These are phyloP conservation scores for Lepiota brunneoincarnata DNA, from an alignment of 768 basidiomycete species.

Conservation along the genomic window DNA sequence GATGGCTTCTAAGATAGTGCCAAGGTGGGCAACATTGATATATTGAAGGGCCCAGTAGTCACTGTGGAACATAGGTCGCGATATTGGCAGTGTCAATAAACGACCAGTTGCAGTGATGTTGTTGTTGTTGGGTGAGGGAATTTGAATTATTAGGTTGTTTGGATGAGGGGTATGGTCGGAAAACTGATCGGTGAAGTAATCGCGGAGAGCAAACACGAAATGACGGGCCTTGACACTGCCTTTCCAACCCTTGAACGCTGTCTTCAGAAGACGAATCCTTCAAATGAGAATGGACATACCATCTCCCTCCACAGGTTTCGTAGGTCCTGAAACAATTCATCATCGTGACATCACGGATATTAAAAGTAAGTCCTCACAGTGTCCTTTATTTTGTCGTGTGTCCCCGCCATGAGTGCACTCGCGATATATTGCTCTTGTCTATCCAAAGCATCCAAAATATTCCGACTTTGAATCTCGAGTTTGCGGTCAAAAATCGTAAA, in stretches of 20 bases:
- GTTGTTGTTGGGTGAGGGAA: constrained; percentile 26
- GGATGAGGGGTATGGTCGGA: too few relatives aligned
- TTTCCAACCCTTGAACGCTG: constrained; percentile 40
- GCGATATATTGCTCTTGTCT: not conserved
- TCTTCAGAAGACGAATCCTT: too few relatives aligned
- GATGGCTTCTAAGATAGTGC: too few relatives aligned
- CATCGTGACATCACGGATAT: too few relatives aligned
- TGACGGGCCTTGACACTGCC: constrained; percentile 50
- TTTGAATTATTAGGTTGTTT: too few relatives aligned
- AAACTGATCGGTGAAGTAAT: constrained; percentile 31
- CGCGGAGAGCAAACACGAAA: too few relatives aligned
- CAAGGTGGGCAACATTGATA: too few relatives aligned
- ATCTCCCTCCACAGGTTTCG: constrained; percentile 14
- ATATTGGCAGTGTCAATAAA: constrained; percentile 34
- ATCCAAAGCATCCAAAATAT: constrained; percentile 15
- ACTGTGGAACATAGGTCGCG: not conserved
- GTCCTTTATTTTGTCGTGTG: constrained; percentile 44
- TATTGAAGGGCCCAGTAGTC: constrained; percentile 32
- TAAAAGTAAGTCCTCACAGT: constrained; percentile 29
- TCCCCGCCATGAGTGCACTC: constrained; percentile 22
- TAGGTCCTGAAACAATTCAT: not conserved
- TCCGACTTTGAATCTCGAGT: constrained; percentile 40
- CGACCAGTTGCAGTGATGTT: constrained; percentile 52
- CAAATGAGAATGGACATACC: not conserved
- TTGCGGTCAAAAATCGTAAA: constrained; percentile 43